Percentiles rank a stretch among this genome's conserved stretches.
phyloP scores from a whole-genome alignment of 805 yeast species.

The Maudiozyma pseudohumilis region DNA sequence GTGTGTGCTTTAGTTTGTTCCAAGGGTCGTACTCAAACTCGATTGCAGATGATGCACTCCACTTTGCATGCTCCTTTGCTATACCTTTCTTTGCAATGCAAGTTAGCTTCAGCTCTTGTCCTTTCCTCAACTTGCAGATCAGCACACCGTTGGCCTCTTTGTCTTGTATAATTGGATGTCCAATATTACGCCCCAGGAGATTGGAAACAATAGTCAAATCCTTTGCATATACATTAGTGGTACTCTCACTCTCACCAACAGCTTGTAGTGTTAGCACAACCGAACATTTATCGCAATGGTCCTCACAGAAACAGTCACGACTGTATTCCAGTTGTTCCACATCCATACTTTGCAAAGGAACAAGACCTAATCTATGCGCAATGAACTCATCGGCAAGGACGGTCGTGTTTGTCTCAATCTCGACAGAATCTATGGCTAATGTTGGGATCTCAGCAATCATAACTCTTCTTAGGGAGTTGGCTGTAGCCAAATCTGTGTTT shows the following conservation, averaged over 20 bases:
- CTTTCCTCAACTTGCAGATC: slow-evolving; percentile 81
- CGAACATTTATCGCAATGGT: slow-evolving; percentile 91
- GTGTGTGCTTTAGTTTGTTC: slow-evolving; percentile 93
- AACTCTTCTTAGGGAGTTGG: slow-evolving; percentile 83
- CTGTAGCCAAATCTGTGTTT: slow-evolving; percentile 80
- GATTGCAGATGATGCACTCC: slow-evolving; percentile 94
- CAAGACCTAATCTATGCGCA: slow-evolving; percentile 85
- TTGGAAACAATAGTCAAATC: slow-evolving; percentile 48
- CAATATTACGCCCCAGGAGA: slow-evolving; percentile 39
- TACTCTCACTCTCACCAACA: slow-evolving; percentile 77
- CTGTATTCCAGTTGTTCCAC: slow-evolving; percentile 79
- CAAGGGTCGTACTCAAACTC: slow-evolving; percentile 99
- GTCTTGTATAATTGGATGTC: slow-evolving; percentile 80
- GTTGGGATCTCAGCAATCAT: slow-evolving; percentile 97
- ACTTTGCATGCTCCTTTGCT: slow-evolving; percentile 95
- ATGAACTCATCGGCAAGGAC: slow-evolving; percentile 96
- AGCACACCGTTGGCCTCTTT: slow-evolving; percentile 74
- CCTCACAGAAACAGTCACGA: slow-evolving; percentile 96
- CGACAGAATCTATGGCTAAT: slow-evolving; percentile 90
- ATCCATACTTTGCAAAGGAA: slow-evolving; percentile 78
- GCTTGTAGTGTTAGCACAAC: slow-evolving; percentile 82
- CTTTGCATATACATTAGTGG: slow-evolving; percentile 82
- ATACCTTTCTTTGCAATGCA: slow-evolving; percentile 98
- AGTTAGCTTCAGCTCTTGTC: slow-evolving; percentile 79
- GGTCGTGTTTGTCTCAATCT: slow-evolving; percentile 83